Conservation (phyloP, 1,284 basidiomycete genomes). For the Puccinia coronata region DNA sequence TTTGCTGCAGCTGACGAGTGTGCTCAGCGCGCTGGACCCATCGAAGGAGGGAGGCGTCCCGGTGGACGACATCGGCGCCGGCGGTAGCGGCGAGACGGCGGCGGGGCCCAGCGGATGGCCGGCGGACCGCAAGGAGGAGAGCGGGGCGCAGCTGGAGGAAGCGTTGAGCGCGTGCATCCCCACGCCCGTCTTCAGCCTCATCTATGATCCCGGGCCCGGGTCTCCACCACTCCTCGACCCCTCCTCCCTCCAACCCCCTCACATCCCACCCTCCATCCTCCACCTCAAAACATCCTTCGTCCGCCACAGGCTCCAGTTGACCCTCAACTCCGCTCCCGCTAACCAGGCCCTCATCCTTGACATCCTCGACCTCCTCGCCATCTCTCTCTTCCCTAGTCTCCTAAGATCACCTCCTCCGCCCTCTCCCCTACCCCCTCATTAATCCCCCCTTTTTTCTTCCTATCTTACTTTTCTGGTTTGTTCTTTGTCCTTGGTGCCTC, state of each 20-base stretch:
- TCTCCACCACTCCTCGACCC: too few species aligned
- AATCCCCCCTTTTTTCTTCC: too few species aligned
- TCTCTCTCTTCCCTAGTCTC: slow-evolving; percentile 68
- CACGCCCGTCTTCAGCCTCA: background rate
- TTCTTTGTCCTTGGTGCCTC: too few species aligned
- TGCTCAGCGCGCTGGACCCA: background rate
- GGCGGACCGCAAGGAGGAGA: too few species aligned
- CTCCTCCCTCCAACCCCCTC: too few species aligned
- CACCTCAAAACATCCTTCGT: background rate
- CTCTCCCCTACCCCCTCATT: background rate
- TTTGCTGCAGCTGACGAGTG: slow-evolving; percentile 62
- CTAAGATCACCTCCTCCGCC: background rate
- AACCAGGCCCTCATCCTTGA: slow-evolving; percentile 70
- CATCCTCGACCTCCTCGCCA: slow-evolving; percentile 67
- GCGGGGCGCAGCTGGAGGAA: background rate
- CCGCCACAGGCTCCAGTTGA: slow-evolving; percentile 63
- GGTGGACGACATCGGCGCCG: background rate
- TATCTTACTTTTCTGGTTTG: too few species aligned
- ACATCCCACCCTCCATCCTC: too few species aligned
- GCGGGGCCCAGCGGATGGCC: too few species aligned
- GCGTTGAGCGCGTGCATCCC: background rate
- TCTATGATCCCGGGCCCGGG: too few species aligned
- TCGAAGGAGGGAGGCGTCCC: background rate
- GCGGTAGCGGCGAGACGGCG: background rate
- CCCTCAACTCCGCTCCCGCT: slow-evolving; percentile 65